Evolutionary conservation across 768 basidiomycete species (phyloP).

Genomic region (Tricholoma hemisulphureum): DNA sequence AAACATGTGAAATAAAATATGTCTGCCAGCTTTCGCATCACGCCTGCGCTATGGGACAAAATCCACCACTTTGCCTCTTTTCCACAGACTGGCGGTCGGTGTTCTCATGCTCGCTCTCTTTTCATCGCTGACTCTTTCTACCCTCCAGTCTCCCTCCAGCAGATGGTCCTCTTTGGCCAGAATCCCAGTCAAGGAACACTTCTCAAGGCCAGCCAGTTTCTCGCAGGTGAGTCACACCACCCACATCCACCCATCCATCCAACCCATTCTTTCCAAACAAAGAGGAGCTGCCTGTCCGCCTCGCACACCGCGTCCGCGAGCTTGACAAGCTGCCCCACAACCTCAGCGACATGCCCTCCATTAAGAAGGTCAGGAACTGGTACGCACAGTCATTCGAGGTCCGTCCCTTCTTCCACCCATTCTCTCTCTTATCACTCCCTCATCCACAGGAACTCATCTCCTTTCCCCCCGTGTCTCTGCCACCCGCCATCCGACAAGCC

Average conservation of each 20-base stretch:
- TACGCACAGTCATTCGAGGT: conserved; percentile 99
- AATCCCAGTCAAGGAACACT: conserved; percentile 94
- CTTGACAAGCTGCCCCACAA: conserved; percentile 92
- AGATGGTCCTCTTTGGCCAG: conserved; percentile 98
- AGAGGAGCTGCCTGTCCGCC: conserved; percentile 93
- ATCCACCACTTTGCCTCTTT: conserved; percentile 84
- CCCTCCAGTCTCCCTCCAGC: conserved; percentile 80
- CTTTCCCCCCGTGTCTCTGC: conserved; percentile 77
- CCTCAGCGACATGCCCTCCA: conserved; percentile 86
- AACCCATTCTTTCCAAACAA: neutral
- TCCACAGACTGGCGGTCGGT: conserved; percentile 75
- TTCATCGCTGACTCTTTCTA: neutral
- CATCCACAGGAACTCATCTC: conserved; percentile 75
- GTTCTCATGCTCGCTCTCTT: neutral
- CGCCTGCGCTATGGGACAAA: conserved; percentile 67
- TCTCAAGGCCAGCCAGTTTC: conserved; percentile 87
- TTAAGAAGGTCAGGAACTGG: conserved; percentile 96
- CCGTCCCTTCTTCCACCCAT: conserved; percentile 28
- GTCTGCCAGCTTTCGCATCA: conserved; percentile 68
- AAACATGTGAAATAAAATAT: no score
- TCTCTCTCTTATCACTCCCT: neutral
- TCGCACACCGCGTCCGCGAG: conserved; percentile 95
- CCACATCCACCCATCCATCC: neutral
- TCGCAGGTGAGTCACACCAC: conserved; percentile 51
- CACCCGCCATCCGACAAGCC: conserved; percentile 65